Conservation (phyloP, 164 flowering plant species). For the Santalum album region DNA sequence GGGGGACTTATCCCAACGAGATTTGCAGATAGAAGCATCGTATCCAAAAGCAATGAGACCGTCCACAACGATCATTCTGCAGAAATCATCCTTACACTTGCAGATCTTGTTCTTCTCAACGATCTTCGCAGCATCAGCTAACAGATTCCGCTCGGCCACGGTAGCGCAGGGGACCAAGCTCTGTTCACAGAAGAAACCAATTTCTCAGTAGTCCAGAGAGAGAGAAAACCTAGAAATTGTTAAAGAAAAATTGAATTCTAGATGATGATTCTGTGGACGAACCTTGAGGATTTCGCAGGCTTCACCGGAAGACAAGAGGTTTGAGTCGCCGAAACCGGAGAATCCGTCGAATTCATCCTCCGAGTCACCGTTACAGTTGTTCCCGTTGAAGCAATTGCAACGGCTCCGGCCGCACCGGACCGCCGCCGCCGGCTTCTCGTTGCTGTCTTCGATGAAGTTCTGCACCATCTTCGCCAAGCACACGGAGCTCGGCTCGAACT, state of each 20-base stretch:
- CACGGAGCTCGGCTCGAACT: constrained; percentile 42
- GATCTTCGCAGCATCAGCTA: constrained; percentile 48
- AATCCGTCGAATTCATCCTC: constrained; percentile 31
- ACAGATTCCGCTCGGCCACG: constrained; percentile 34
- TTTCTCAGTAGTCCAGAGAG: not conserved
- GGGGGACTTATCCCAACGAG: constrained; percentile 40
- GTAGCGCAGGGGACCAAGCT: not conserved
- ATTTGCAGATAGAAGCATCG: constrained; percentile 40
- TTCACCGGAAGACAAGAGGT: constrained; percentile 18
- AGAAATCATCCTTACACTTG: constrained; percentile 39
- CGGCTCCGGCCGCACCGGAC: constrained; percentile 22
- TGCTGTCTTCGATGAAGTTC: constrained; percentile 41
- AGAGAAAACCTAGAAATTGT: too few relatives aligned
- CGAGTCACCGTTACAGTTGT: constrained; percentile 24
- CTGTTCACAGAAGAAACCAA: not conserved
- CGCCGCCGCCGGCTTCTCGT: constrained; percentile 17
- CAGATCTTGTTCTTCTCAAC: constrained; percentile 47
- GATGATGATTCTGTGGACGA: too few relatives aligned
- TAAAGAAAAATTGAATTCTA: too few relatives aligned
- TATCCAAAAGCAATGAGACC: constrained; percentile 25
- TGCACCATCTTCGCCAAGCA: constrained; percentile 49
- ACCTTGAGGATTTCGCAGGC: constrained; percentile 45
- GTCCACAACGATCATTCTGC: constrained; percentile 22
- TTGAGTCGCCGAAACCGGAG: constrained; percentile 14
- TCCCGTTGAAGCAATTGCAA: constrained; percentile 40